Conservation (phyloP, 1,284 basidiomycete genomes). For the Malassezia cuniculi region DNA sequence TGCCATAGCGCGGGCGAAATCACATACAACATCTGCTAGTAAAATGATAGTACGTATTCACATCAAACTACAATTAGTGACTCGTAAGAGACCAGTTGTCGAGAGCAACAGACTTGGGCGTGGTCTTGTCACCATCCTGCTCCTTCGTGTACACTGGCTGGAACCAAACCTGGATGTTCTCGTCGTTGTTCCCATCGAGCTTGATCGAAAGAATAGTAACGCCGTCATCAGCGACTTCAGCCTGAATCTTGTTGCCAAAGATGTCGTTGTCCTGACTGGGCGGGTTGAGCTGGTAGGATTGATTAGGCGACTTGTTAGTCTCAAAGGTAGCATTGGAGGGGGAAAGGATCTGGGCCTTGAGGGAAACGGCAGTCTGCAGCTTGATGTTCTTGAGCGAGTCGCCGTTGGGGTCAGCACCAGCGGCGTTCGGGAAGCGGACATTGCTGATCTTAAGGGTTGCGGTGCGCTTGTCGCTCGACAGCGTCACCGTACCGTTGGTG, state of each 20-base stretch:
- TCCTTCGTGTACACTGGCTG: constrained; percentile 40
- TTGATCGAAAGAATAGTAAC: constrained; percentile 68
- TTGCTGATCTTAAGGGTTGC: constrained; percentile 57
- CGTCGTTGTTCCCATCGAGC: constrained; percentile 45
- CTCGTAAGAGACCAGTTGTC: constrained; percentile 35
- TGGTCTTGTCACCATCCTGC: constrained; percentile 21
- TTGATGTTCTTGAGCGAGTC: constrained; percentile 14
- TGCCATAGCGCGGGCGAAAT: too few relatives aligned
- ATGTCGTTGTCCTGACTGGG: constrained; percentile 58
- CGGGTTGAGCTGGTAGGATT: constrained; percentile 49
- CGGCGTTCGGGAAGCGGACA: constrained; percentile 50
- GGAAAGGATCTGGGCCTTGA: too few relatives aligned
- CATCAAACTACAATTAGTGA: constrained; percentile 20
- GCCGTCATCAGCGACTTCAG: constrained; percentile 42
- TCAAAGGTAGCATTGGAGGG: constrained; percentile 51
- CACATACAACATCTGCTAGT: too few relatives aligned
- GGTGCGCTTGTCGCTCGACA: constrained; percentile 47
- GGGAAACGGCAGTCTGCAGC: constrained; percentile 47
- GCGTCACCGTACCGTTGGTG: constrained; percentile 61
- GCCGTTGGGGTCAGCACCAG: constrained; percentile 46
- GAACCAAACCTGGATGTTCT: constrained; percentile 48
- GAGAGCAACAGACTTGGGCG: constrained; percentile 33
- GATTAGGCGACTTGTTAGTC: constrained; percentile 5
- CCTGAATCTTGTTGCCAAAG: constrained; percentile 1
- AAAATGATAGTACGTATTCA: too few relatives aligned